phyloP scores from a whole-genome alignment of 169 alveolate species.

The Fabrea salina region DNA sequence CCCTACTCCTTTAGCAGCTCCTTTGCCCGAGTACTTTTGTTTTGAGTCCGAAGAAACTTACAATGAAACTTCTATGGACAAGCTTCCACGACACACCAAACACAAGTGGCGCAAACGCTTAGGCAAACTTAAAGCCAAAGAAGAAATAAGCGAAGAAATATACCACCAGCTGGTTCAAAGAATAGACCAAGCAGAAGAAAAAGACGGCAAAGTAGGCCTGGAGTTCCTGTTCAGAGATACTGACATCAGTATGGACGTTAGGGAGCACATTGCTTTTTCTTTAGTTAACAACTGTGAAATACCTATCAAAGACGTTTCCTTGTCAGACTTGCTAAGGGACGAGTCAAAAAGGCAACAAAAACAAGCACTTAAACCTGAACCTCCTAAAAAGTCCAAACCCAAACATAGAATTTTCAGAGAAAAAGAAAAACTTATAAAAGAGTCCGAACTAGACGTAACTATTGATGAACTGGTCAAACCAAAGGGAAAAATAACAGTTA shows the following conservation, averaged over 20 bases:
- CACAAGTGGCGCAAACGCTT: background rate
- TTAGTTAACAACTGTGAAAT: background rate
- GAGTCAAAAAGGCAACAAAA: background rate
- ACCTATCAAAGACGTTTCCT: background rate
- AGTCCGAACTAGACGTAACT: background rate
- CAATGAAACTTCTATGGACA: background rate
- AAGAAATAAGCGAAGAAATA: background rate
- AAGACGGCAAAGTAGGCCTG: background rate
- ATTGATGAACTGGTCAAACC: background rate
- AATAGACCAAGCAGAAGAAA: background rate
- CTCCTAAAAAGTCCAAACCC: constrained; percentile 30
- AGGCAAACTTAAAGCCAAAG: background rate
- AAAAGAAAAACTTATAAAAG: constrained; percentile 1
- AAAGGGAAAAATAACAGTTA: background rate
- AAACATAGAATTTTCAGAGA: background rate
- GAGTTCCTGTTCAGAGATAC: background rate
- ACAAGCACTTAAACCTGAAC: constrained; percentile 13
- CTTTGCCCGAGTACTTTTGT: constrained; percentile 30
- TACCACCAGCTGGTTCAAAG: background rate
- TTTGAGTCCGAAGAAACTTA: constrained; percentile 18
- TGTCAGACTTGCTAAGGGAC: background rate
- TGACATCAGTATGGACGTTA: background rate
- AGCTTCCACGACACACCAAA: background rate
- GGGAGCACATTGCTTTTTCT: background rate
- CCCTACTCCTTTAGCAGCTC: constrained; percentile 34